Evolutionary conservation across 805 yeast species (phyloP).

Genomic region (Cyberlindnera subsufficiens): DNA sequence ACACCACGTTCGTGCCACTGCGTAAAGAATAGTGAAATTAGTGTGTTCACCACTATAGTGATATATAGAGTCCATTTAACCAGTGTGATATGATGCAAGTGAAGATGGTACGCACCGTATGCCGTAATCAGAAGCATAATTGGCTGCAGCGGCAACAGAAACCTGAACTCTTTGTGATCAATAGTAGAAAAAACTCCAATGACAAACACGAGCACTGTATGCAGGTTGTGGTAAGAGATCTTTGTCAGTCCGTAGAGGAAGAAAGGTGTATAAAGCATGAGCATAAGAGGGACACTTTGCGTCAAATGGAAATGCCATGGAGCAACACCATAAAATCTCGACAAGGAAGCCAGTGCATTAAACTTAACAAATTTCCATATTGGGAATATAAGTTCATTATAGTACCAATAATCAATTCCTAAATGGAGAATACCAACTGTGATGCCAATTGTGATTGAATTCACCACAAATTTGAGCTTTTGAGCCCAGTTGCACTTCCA

Average conservation of each 20-base stretch:
- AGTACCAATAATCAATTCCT: constrained; percentile 54
- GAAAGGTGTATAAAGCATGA: constrained; percentile 63
- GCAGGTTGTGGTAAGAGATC: constrained; percentile 21
- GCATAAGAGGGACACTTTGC: constrained; percentile 77
- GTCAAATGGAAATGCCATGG: constrained; percentile 79
- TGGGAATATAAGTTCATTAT: constrained; percentile 54
- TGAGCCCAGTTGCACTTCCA: constrained; percentile 6
- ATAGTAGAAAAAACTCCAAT: constrained; percentile 55
- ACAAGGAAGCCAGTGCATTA: constrained; percentile 66
- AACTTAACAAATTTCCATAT: constrained; percentile 65
- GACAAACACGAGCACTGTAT: constrained; percentile 35
- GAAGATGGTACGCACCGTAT: constrained; percentile 21
- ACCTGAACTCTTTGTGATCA: constrained; percentile 86
- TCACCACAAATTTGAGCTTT: constrained; percentile 6
- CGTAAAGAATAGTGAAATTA: constrained; percentile 46
- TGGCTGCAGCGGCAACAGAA: constrained; percentile 82
- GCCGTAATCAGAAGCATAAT: constrained; percentile 51
- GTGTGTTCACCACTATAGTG: constrained; percentile 31
- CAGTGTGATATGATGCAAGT: constrained; percentile 12
- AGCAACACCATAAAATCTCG: constrained; percentile 79
- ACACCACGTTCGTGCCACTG: constrained; percentile 84
- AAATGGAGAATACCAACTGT: constrained; percentile 32
- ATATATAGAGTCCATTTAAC: constrained; percentile 15
- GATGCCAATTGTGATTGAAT: constrained; percentile 20
- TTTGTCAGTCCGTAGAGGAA: constrained; percentile 37